These are phyloP conservation scores for Oryza coarctata DNA, from an alignment of 176 grass and related monocot genomes.

Conservation along the genomic window DNA sequence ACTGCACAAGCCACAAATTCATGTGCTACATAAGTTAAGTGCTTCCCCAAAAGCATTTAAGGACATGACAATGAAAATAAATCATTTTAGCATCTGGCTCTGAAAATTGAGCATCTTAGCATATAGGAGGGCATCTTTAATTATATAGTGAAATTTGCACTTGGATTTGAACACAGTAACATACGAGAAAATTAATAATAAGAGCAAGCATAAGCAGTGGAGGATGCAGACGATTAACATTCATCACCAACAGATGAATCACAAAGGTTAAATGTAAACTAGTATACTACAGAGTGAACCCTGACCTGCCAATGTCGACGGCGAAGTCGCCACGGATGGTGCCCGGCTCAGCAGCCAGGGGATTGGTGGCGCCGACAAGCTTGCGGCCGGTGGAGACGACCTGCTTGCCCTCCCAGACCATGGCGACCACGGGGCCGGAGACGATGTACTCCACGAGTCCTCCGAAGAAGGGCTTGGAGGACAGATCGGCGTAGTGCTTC, in stretches of 20 bases:
- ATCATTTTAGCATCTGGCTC: neutral
- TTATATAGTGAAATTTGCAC: neutral
- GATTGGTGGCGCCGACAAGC: slow-evolving; percentile 89
- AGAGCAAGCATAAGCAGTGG: neutral
- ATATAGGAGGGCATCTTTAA: neutral
- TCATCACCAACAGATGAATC: neutral
- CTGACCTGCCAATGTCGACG: slow-evolving; percentile 90
- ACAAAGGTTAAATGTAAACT: neutral
- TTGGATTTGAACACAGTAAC: neutral
- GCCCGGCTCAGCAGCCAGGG: slow-evolving; percentile 66
- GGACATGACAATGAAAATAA: too few species aligned
- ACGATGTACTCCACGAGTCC: slow-evolving; percentile 93
- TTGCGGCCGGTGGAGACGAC: slow-evolving; percentile 85
- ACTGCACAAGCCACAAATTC: neutral
- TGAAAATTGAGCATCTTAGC: neutral
- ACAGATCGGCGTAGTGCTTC: slow-evolving; percentile 95
- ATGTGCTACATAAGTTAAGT: neutral
- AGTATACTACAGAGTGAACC: neutral
- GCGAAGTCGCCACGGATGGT: slow-evolving; percentile 91
- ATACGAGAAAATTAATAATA: neutral
- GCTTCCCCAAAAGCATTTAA: neutral
- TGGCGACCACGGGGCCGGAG: slow-evolving; percentile 94
- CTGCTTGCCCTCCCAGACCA: slow-evolving; percentile 96
- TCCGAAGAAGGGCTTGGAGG: slow-evolving; percentile 83
- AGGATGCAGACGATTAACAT: neutral